These are phyloP conservation scores for Murraya koenigii DNA, from an alignment of 345 rosid genomes.

Conservation along the genomic window DNA sequence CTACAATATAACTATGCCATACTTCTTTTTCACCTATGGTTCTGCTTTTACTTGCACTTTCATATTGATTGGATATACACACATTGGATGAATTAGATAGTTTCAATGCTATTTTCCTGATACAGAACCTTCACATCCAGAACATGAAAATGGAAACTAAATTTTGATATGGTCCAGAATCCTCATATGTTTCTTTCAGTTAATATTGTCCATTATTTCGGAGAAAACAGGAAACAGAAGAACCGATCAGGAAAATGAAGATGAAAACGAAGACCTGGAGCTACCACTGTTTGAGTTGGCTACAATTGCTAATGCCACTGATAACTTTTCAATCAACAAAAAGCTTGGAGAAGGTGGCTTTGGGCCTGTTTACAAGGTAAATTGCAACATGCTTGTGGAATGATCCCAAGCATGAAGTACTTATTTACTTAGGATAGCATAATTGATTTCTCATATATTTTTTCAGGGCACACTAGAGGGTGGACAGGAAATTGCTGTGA, in stretches of 20 bases:
- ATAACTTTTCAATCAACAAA: slow-evolving; percentile 29
- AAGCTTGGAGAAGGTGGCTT: slow-evolving; percentile 48
- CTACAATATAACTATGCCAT: too few species aligned
- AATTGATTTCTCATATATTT: background rate
- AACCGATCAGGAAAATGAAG: slow-evolving; percentile 10
- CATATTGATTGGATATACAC: background rate
- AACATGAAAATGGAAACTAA: background rate
- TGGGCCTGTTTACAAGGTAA: slow-evolving; percentile 34
- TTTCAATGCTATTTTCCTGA: background rate
- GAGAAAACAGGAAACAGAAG: background rate
- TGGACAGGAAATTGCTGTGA: slow-evolving; percentile 53
- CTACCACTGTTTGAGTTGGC: slow-evolving; percentile 15
- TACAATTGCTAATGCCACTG: slow-evolving; percentile 25
- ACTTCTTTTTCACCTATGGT: too few species aligned
- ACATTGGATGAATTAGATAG: background rate
- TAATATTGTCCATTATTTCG: background rate
- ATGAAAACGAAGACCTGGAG: slow-evolving; percentile 18
- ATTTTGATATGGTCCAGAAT: background rate
- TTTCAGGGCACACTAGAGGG: slow-evolving; percentile 38
- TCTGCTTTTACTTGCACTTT: background rate
- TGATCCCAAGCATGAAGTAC: background rate
- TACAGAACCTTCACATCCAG: background rate
- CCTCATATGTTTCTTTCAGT: background rate
- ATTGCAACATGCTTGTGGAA: background rate
- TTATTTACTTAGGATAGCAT: background rate